Base-by-base conservation (phyloP, 2,329 filamentous ascomycete genomes). In the Rutstroemia sp. region DNA sequence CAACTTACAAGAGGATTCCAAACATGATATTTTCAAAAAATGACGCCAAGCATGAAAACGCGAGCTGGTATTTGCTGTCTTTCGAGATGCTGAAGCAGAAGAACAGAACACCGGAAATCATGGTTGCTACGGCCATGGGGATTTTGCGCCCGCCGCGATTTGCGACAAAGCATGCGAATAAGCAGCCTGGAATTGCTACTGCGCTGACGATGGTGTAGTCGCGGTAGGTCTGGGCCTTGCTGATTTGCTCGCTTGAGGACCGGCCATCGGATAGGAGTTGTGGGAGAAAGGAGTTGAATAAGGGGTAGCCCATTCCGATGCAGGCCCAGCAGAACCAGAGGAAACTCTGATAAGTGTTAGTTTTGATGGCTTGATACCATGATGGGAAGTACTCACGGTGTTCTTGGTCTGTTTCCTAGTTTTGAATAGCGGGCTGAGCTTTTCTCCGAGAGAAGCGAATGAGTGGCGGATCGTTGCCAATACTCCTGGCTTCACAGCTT, bases 221-320 rank as follows among this genome's bases (percentile, higher is more conserved):
- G 59, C 87, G 84, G 73, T 94, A 95, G 0, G 82, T 81, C 21
- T 74, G 73, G 46, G 67, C 58, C 58, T 70, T 68, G 3, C 76
- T 75, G 54, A 78, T 65, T 34, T 60, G 64, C 36, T 64, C 62
- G 16, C 60, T 53, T 9, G 68, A 55, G 7, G 64, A 66, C 10
- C 74, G 74, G 25, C 81, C 78, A 56, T 83, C 79, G 23, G 84
- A 81, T 58, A 95, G 81, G 67, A 94, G 94, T 63, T 94, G 88
- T 0, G 90, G 90, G n/a, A 95, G 78, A 72, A 95, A 95, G 52
- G 88, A 87, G 70, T 94, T 94, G 79, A 92, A 95, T 1, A 95
- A 80, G 1, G 89, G 89, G 67, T 92, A 95, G 2, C 85, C 89
- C 82, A 95, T 87, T 58, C 89, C 89, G 62, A 95, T 92, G 14